A percentile compares a stretch with the other conserved stretches of the same genome.
These are phyloP conservation scores for Notholithocarpus densiflorus DNA, from an alignment of 306 rosid genomes.

Conservation along the genomic window DNA sequence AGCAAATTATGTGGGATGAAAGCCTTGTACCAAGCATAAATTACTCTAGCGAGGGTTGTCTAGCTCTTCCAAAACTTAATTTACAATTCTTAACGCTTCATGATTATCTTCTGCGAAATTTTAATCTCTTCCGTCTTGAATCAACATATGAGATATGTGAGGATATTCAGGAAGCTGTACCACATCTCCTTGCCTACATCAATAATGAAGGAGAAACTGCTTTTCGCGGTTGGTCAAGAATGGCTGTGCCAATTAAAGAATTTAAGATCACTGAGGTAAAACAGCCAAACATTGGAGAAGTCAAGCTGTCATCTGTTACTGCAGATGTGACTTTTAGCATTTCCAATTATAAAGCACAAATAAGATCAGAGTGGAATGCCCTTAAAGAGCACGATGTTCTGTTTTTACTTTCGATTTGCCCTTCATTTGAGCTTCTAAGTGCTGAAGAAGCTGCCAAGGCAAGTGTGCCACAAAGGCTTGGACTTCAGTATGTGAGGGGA, in stretches of 20 bases:
- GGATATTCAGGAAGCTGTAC: constrained; percentile 94
- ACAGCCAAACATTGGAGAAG: constrained; percentile 98
- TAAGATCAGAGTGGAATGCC: constrained; percentile 96
- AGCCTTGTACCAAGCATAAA: constrained; percentile 96
- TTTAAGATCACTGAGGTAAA: constrained; percentile 80
- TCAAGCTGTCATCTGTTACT: constrained; percentile 89
- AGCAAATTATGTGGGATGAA: constrained; percentile 99
- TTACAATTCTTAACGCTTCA: constrained; percentile 94
- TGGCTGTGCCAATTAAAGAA: constrained; percentile 91
- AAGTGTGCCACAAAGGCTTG: constrained; percentile 89
- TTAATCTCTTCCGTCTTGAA: constrained; percentile 93
- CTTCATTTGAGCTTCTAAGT: constrained; percentile 92
- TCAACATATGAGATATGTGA: constrained; percentile 97
- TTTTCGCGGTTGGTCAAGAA: constrained; percentile 98
- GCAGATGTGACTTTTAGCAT: constrained; percentile 80
- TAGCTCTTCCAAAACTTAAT: constrained; percentile 96
- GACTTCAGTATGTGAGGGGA: constrained; percentile 92
- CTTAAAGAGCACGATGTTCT: constrained; percentile 95
- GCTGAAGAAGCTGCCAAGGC: constrained; percentile 83
- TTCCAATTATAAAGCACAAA: constrained; percentile 82
- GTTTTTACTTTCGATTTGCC: constrained; percentile 80
- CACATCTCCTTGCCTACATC: constrained; percentile 89
- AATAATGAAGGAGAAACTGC: constrained; percentile 85
- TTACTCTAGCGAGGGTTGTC: constrained; percentile 97
- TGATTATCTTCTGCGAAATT: constrained; percentile 91